phyloP scores from a whole-genome alignment of 495 filamentous ascomycete genomes.

The Terfezia boudieri region DNA sequence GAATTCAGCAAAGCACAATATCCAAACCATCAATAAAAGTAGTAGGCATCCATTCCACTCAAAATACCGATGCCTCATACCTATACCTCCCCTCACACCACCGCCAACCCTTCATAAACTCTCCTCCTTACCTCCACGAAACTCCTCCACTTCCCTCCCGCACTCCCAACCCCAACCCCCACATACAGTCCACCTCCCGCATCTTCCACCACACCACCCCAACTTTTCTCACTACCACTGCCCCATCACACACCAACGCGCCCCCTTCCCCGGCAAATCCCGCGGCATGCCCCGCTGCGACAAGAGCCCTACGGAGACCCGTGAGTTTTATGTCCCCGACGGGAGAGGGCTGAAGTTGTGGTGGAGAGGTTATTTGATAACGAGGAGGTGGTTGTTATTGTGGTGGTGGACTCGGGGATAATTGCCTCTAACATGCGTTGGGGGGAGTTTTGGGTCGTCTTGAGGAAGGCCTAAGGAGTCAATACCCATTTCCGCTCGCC shows the following conservation, averaged over 20 bases:
- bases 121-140: constrained; percentile 53
- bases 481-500: background rate
- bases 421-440: background rate
- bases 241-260: constrained; percentile 55
- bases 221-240: constrained; percentile 62
- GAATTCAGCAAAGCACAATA: too few species aligned
- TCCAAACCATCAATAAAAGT: too few species aligned
- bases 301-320: constrained; percentile 66
- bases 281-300: constrained; percentile 57
- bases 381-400: constrained; percentile 49
- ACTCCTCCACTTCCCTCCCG: constrained; percentile 29
- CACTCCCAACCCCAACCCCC: constrained; percentile 15
- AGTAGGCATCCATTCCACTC: too few species aligned
- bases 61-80: too few species aligned
- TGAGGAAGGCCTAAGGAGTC: background rate
- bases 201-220: constrained; percentile 61
- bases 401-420: constrained; percentile 27
- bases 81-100: constrained; percentile 32
- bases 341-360: background rate
- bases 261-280: constrained; percentile 91
- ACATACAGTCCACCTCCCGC: constrained; percentile 45
- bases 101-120: constrained; percentile 66
- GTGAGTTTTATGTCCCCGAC: constrained; percentile 84
- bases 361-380: constrained; percentile 37
- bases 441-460: background rate